Base-by-base conservation (phyloP, 2,329 filamentous ascomycete species). In the Sporothrix variecibatus region DNA sequence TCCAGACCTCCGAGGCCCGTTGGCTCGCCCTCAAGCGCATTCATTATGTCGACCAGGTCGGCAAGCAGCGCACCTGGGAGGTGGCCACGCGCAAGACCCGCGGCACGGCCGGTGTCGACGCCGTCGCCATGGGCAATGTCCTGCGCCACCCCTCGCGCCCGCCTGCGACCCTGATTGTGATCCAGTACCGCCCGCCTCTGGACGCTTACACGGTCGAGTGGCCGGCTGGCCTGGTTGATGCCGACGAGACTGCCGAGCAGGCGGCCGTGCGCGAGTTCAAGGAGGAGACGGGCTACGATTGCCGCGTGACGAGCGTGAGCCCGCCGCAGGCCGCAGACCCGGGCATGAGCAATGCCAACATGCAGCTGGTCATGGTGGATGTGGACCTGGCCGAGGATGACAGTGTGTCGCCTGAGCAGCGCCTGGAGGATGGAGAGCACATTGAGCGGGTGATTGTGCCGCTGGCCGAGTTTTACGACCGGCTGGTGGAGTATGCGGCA, bases 41-140 rank as follows among this genome's bases (percentile, higher is more conserved):
- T 78, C 83, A 86, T 53, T 92, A 90, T 82, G 83, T 83, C 49
- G 89, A 91, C 80, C 87, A 89, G 60, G 80, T 84, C 43, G 87
- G 87, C 79, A 84, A 84, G 43, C 77, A 82, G 11, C 86, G 89
- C 74, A 86, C 84, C 3, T 91, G 89, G 89, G 89, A 91, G 79
- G 87, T 87, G 2, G 88, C 87, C 3, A 84, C 87, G 75, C 88
- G 89, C 72, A 86, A 86, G 76, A 91, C 89, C 0, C 86, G 89
- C 28, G 84, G 85, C 15, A 84, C 85, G 0, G 82, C 83, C 3
- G 86, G 85, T 75, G 87, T 91, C 74, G 89, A 91, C 76, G 89
- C 88, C 62, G 89, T 91, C 5, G 88, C 89, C 68, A 89, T 91
- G 76, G 86, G 89, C 72, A 90, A 89, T 71, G 85, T 91, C 75